These are phyloP conservation scores for Aspergillus niger DNA, from an alignment of 2,329 filamentous ascomycete genomes.

Conservation along the genomic window DNA sequence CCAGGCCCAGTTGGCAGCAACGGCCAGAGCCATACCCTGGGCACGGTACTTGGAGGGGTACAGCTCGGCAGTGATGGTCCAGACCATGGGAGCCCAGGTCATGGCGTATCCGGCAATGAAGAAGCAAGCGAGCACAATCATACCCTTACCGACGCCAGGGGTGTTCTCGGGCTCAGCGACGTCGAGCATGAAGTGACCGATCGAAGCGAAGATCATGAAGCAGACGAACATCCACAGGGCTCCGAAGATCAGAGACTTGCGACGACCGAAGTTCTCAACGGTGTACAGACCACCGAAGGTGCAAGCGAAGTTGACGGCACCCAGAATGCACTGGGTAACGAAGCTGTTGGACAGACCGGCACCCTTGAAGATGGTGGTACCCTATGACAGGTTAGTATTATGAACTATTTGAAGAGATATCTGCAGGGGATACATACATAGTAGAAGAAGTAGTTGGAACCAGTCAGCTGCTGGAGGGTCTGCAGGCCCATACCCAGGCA, in stretches of 20 bases:
- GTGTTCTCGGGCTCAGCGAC: constrained; percentile 45
- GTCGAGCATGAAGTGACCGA: constrained; percentile 52
- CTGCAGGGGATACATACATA: constrained; percentile 46
- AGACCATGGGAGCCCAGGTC: constrained; percentile 66
- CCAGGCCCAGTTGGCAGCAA: constrained; percentile 73
- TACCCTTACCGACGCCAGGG: constrained; percentile 60
- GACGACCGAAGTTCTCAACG: constrained; percentile 68
- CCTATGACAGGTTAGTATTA: constrained; percentile 34
- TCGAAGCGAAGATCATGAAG: constrained; percentile 64
- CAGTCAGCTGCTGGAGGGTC: constrained; percentile 48
- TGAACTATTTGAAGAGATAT: not conserved
- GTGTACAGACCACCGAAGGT: constrained; percentile 69
- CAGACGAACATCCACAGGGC: constrained; percentile 67
- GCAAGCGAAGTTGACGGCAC: constrained; percentile 66
- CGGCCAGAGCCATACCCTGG: constrained; percentile 78
- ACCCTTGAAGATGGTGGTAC: constrained; percentile 56
- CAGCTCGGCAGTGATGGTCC: constrained; percentile 50
- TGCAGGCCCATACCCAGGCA: constrained; percentile 46
- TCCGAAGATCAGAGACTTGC: constrained; percentile 67
- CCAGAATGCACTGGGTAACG: constrained; percentile 64
- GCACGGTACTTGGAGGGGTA: constrained; percentile 58
- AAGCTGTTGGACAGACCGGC: constrained; percentile 67
- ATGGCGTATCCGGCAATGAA: constrained; percentile 68
- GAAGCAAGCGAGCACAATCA: constrained; percentile 72
- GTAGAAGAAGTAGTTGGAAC: constrained; percentile 55